A percentile compares a stretch with the other conserved stretches of the same genome.
Conservation (phyloP, 257 asterid species). For the Paraleonurus japonicus region DNA sequence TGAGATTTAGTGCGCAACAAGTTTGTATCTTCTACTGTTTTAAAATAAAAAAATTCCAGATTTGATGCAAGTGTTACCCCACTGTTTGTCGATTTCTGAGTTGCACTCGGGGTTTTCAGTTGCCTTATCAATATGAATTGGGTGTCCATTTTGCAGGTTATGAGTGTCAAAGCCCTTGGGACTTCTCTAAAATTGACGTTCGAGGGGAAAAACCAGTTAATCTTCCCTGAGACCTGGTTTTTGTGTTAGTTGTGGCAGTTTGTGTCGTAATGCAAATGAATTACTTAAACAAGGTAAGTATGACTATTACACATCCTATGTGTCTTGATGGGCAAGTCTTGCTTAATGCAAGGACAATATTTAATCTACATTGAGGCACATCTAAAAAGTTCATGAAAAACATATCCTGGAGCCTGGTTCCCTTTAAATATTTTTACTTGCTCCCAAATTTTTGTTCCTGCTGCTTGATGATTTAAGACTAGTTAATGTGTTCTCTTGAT, state of each 20-base stretch:
- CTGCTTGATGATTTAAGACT: neutral
- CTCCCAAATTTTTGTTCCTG: neutral
- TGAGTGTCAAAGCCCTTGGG: constrained; percentile 94
- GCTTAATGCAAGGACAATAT: constrained; percentile 6
- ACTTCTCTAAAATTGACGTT: constrained; percentile 78
- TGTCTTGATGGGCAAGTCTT: constrained; percentile 21
- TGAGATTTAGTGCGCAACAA: neutral
- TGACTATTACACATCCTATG: neutral
- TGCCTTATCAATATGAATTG: constrained; percentile 11
- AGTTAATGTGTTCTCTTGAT: neutral
- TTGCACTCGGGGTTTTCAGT: neutral
- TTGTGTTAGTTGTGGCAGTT: constrained; percentile 61
- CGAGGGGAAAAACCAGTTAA: constrained; percentile 79
- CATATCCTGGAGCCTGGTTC: neutral
- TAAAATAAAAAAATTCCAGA: no score
- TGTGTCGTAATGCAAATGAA: constrained; percentile 90
- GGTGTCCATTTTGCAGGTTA: constrained; percentile 53
- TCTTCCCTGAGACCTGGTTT: constrained; percentile 81
- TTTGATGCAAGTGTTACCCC: neutral
- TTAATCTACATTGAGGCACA: neutral
- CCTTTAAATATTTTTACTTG: neutral
- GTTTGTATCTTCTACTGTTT: neutral
- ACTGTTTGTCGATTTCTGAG: neutral
- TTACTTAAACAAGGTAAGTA: constrained; percentile 84
- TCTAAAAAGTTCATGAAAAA: neutral